Evolutionary conservation across 352 stramenopile genomes (phyloP).

Genomic region (Peronospora belbahrii): DNA sequence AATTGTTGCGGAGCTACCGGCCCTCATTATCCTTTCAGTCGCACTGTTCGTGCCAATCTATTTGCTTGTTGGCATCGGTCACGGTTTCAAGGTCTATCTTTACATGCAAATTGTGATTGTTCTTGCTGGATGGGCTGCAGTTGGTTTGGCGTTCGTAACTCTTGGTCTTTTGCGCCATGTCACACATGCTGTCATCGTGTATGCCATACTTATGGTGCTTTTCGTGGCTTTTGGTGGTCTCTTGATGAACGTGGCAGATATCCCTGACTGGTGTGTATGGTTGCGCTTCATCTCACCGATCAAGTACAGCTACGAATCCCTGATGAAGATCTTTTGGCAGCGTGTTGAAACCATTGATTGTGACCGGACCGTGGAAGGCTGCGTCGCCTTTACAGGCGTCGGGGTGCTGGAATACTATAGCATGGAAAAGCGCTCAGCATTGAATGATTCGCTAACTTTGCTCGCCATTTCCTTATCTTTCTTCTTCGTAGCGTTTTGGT

Average conservation of each 20-base stretch:
- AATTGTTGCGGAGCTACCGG: constrained; percentile 31
- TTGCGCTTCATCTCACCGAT: constrained; percentile 55
- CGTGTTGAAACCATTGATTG: constrained; percentile 32
- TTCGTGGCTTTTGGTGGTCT: constrained; percentile 40
- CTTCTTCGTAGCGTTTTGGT: constrained; percentile 31
- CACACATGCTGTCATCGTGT: constrained; percentile 29
- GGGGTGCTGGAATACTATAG: constrained; percentile 43
- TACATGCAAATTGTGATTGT: constrained; percentile 43
- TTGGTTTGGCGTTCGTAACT: constrained; percentile 29
- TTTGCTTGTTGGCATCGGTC: constrained; percentile 34
- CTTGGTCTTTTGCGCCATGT: constrained; percentile 24
- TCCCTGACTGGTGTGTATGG: constrained; percentile 45
- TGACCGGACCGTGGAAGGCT: constrained; percentile 21
- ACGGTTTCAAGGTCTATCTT: constrained; percentile 34
- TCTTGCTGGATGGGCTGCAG: constrained; percentile 26
- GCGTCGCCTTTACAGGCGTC: constrained; percentile 26
- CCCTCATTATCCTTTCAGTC: constrained; percentile 34
- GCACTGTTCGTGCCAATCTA: constrained; percentile 34
- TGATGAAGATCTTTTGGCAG: constrained; percentile 49
- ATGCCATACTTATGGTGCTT: constrained; percentile 23
- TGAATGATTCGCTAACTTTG: constrained; percentile 31
- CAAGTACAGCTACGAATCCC: constrained; percentile 40
- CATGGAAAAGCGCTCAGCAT: constrained; percentile 28
- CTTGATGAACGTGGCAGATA: constrained; percentile 35
- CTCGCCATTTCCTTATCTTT: constrained; percentile 29